These are phyloP conservation scores for Paspalum vaginatum DNA, from an alignment of 176 grass and related monocot species.

Conservation along the genomic window DNA sequence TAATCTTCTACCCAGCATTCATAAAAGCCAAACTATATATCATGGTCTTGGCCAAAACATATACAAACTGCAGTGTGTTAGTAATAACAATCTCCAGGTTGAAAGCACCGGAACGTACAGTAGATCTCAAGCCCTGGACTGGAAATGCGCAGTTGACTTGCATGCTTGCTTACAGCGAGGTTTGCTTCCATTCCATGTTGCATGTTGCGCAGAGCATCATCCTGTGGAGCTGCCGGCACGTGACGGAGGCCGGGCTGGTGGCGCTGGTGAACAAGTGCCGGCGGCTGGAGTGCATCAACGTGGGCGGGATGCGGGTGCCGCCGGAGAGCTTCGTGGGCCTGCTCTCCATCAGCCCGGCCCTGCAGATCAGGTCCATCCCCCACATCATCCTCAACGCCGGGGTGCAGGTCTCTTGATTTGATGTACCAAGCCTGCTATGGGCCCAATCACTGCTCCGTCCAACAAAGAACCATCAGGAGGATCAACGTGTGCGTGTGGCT, in stretches of 20 bases:
- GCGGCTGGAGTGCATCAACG: slow-evolving; percentile 88
- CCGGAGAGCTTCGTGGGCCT: slow-evolving; percentile 69
- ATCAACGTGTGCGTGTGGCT: neutral
- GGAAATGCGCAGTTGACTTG: neutral
- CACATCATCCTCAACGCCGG: slow-evolving; percentile 61
- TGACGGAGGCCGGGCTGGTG: slow-evolving; percentile 72
- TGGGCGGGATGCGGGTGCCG: slow-evolving; percentile 79
- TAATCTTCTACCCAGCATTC: no score
- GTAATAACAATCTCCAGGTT: no score
- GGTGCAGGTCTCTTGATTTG: slow-evolving; percentile 47
- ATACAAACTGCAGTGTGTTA: no score
- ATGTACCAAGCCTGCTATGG: neutral
- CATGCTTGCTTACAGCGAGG: neutral
- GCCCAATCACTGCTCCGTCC: neutral
- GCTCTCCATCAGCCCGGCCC: slow-evolving; percentile 69
- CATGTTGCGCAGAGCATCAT: slow-evolving; percentile 60
- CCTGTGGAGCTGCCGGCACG: slow-evolving; percentile 91
- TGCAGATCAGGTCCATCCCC: slow-evolving; percentile 70
- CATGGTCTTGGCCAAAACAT: no score
- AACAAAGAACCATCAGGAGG: neutral
- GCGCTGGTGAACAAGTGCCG: slow-evolving; percentile 74
- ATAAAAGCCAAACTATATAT: no score
- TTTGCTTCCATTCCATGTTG: slow-evolving; percentile 1
- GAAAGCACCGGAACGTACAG: no score
- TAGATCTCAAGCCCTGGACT: no score